Evolutionary conservation across 108 stramenopile species (phyloP).

Genomic region (Pelagomonas calceolata): DNA sequence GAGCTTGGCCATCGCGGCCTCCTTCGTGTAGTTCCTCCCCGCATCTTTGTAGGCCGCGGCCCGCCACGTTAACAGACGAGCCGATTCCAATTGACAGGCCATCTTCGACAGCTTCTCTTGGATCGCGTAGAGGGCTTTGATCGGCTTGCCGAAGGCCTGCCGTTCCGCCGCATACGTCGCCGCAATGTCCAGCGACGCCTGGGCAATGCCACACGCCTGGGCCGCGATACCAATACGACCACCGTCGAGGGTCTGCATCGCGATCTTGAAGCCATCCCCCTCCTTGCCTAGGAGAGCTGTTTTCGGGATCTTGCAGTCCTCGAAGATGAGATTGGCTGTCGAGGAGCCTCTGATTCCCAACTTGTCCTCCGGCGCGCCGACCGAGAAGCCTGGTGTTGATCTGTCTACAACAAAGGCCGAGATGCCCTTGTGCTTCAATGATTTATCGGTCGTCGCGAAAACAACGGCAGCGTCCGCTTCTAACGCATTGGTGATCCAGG

Average conservation of each 20-base stretch:
- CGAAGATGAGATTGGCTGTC: slow-evolving; percentile 87
- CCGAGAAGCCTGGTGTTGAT: slow-evolving; percentile 67
- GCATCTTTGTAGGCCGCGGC: slow-evolving; percentile 81
- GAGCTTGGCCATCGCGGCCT: slow-evolving; percentile 94
- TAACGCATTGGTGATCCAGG: slow-evolving; percentile 96
- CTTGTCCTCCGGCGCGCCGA: slow-evolving; percentile 95
- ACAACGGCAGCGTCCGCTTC: slow-evolving; percentile 80
- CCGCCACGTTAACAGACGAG: slow-evolving; percentile 84
- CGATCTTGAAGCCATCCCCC: slow-evolving; percentile 90
- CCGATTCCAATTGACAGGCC: slow-evolving; percentile 69
- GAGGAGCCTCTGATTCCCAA: slow-evolving; percentile 88
- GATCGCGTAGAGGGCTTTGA: slow-evolving; percentile 79
- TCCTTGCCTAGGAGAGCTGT: slow-evolving; percentile 60
- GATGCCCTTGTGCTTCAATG: slow-evolving; percentile 90
- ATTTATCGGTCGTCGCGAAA: slow-evolving; percentile 94
- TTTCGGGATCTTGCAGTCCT: slow-evolving; percentile 68
- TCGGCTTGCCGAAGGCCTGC: slow-evolving; percentile 85
- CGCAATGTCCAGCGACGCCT: slow-evolving; percentile 84
- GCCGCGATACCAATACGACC: slow-evolving; percentile 93
- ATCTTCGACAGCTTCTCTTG: slow-evolving; percentile 80
- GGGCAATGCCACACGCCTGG: slow-evolving; percentile 84
- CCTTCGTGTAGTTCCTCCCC: slow-evolving; percentile 64
- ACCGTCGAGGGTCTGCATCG: slow-evolving; percentile 76
- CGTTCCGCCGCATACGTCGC: slow-evolving; percentile 83
- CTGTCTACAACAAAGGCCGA: slow-evolving; percentile 76